Conservation (phyloP, 78 protist genomes). For the Paulinella micropora region DNA sequence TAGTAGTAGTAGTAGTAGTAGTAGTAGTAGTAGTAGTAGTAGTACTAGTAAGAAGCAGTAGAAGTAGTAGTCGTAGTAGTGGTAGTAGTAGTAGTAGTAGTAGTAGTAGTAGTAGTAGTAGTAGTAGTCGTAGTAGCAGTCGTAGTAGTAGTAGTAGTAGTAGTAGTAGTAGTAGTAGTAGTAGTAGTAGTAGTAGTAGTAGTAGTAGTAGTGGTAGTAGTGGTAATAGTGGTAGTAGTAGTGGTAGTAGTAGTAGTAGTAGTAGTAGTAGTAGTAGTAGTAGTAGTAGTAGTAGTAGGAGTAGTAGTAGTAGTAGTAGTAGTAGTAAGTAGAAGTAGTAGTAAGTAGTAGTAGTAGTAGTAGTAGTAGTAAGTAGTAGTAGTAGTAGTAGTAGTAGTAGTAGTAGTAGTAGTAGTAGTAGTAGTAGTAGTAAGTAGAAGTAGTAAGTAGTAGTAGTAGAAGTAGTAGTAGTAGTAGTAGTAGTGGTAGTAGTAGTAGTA, state of each 20-base stretch:
- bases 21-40: neutral
- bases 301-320: no score
- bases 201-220: neutral
- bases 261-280: neutral
- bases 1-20: neutral
- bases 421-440: no score
- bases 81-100: neutral
- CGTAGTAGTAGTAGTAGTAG: neutral
- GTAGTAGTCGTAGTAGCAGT: neutral
- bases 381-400: no score
- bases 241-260: neutral
- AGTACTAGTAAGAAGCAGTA: no score
- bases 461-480: neutral
- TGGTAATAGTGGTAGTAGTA: no score
- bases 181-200: neutral
- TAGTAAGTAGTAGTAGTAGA: no score
- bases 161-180: neutral
- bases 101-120: neutral
- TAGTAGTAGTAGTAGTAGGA: neutral
- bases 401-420: no score
- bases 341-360: no score
- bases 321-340: no score
- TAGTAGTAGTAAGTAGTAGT: no score
- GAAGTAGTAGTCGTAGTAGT: no score
- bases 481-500: neutral